Evolutionary conservation across 768 basidiomycete species (phyloP).

Genomic region (Kwoniella mangroviensis): DNA sequence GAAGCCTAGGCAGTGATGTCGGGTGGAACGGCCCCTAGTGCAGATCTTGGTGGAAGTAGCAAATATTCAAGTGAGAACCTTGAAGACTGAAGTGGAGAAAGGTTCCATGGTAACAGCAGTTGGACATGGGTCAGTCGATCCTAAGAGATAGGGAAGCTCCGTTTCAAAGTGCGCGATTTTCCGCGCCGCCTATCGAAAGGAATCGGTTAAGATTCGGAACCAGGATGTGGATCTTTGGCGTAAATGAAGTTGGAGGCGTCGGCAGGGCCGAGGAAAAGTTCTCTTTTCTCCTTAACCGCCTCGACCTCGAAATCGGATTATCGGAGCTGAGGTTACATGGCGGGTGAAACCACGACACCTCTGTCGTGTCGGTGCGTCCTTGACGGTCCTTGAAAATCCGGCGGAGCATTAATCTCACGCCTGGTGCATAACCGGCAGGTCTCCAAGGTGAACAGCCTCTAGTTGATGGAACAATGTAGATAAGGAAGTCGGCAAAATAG

Average conservation of each 20-base stretch:
- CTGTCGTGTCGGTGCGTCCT: constrained; percentile 72
- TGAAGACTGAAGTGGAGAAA: too few relatives aligned
- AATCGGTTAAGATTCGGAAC: constrained; percentile 62
- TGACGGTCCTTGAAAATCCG: constrained; percentile 81
- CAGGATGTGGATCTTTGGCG: constrained; percentile 66
- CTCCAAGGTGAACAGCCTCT: constrained; percentile 82
- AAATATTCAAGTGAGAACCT: too few relatives aligned
- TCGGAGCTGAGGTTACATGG: constrained; percentile 74
- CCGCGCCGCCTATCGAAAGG: constrained; percentile 77
- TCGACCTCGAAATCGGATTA: constrained; percentile 75
- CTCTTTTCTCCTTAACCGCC: constrained; percentile 78
- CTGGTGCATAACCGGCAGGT: constrained; percentile 76
- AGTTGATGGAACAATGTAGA: constrained; percentile 79
- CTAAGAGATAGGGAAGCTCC: too few relatives aligned
- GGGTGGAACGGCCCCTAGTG: too few relatives aligned
- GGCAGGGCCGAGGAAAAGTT: too few relatives aligned
- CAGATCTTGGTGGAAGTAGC: too few relatives aligned
- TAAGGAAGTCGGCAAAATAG: constrained; percentile 81
- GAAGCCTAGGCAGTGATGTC: too few relatives aligned
- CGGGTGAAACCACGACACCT: constrained; percentile 73
- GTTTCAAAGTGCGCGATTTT: too few relatives aligned
- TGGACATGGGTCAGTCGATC: too few relatives aligned
- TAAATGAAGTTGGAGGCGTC: constrained; percentile 59
- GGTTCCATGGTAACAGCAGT: too few relatives aligned
- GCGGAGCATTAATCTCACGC: constrained; percentile 72